Percentiles rank a stretch among this genome's conserved stretches.
phyloP scores from a whole-genome alignment of 2,329 filamentous ascomycete species.

The Fusarium sp. region DNA sequence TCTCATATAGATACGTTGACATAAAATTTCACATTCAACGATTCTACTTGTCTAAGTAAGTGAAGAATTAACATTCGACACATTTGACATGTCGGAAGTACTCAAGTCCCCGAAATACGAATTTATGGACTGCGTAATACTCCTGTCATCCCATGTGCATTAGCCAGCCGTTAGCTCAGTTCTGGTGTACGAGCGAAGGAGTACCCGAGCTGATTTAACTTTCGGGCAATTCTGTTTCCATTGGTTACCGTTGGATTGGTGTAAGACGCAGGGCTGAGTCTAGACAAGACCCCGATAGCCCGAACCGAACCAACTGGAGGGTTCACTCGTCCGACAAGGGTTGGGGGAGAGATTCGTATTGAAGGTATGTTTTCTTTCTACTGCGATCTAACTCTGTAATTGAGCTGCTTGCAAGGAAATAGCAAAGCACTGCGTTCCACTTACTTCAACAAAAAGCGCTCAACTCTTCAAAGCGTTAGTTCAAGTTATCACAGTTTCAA shows the following conservation, averaged over 20 bases:
- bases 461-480: background rate
- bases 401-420: background rate
- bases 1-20: background rate
- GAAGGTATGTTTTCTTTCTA: background rate
- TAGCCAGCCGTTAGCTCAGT: background rate
- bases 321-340: background rate
- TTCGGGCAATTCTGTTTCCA: background rate
- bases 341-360: background rate
- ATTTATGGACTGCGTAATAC: background rate
- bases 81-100: background rate
- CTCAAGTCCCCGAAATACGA: background rate
- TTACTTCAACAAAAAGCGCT: background rate
- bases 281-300: constrained; percentile 22
- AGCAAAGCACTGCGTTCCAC: background rate
- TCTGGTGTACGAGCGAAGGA: background rate
- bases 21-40: background rate
- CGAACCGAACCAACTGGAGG: background rate
- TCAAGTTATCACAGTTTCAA: background rate
- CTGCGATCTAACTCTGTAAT: background rate
- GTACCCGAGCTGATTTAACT: background rate
- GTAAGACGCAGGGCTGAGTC: constrained; percentile 21
- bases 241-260: constrained; percentile 6
- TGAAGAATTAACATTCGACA: too few relatives aligned
- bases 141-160: background rate
- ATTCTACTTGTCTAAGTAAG: background rate